Base-by-base conservation (phyloP, 495 filamentous ascomycete genomes). In the Aspergillus bridgeri region DNA sequence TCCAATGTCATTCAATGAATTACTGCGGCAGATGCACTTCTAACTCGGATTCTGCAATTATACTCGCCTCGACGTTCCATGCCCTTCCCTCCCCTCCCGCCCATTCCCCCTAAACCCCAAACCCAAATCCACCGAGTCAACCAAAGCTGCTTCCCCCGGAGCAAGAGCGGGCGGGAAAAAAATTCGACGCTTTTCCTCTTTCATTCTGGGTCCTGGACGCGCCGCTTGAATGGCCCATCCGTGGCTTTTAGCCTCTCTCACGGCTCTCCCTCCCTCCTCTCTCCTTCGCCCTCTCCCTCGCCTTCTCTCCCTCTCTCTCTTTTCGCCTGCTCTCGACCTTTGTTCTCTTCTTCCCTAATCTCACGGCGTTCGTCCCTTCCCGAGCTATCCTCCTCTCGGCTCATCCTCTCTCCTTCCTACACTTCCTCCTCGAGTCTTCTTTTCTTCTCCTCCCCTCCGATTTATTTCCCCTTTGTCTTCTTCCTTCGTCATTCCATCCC, bases 151-250 rank as follows among this genome's bases (percentile, higher is more conserved):
- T 55, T 51, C 27, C 61, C 61, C 58, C 60, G 49, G 57, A 60
- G 43, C 57, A 23, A 59, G 56, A 60, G 48, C 64, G 64, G 60
- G 58, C 61, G 58, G 60, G 60, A 66, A 63, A 63, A 66, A 66
- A 61, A 67, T 61, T 62, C 59, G 57, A 62, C 68, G 63, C 68
- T 60, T 67, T 71, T 67, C 68, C 64, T 56, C 57, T 71, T 71
- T 67, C 57, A 60, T 60, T 61, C 60, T 66, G 65, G 65, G 59
- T 63, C 55, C 68, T 60, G 60, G 60, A 66, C 61, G 65, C 64
- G 60, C 61, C 60, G 60, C 63, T 64, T 66, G 60, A 60, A 59
- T 67, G 64, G 64, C 51, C 65, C 64, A 61, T 60, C 60, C 64
- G 58, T 62, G 60, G 59, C 61, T 62, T 68, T 64, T 63, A 61